Base-by-base conservation (phyloP, 441 rosid genomes). In the Bruguiera hainesii region DNA sequence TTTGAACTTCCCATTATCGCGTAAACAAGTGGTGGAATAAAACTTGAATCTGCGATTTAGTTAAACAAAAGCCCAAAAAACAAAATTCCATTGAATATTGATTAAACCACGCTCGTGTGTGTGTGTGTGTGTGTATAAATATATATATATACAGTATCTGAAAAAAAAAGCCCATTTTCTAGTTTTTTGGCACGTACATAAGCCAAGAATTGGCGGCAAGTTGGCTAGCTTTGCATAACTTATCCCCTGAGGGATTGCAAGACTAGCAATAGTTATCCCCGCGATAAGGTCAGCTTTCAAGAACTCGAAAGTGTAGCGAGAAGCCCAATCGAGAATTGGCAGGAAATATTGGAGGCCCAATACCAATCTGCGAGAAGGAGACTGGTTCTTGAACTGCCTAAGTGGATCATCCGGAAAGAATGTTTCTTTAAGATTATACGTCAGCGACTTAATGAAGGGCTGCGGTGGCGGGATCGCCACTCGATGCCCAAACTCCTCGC, bases 241-340 rank as follows among this genome's bases (percentile, higher is more conserved):
- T 15, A 83, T 86, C 69, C 91, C 96, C 68, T 89, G 96, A 60
- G 96, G 96, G 64, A 89, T 86, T 11, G 90, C 89, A 25, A 88
- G 90, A 68, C 96, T 89, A 31, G 94, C 94, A 9, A 89, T 88
- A 51, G 96, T 89, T 76, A 88, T 78, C 28, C 96, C 91, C 13
- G 96, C 68, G 2, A 90, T 74, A 19, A 90, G 80, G 71, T 90
- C 96, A 0, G 90, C 78, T 72, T 83, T 86, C 26, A 90, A 79
- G 71, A 84, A 76, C 72, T 65, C 66, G 13, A 86, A 70, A 70
- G 33, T 90, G 81, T 90, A 90, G 35, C 82, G 84, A 13, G 89
- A 87, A 56, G 77, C 90, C 96, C 96, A 89, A 63, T 88, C 90
- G 6, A 81, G 68, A 42, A 88, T 78, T 0, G 91, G 91, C 3